Evolutionary conservation across 2,329 filamentous ascomycete species (phyloP).

Genomic region (Chrysoporthe cubensis): DNA sequence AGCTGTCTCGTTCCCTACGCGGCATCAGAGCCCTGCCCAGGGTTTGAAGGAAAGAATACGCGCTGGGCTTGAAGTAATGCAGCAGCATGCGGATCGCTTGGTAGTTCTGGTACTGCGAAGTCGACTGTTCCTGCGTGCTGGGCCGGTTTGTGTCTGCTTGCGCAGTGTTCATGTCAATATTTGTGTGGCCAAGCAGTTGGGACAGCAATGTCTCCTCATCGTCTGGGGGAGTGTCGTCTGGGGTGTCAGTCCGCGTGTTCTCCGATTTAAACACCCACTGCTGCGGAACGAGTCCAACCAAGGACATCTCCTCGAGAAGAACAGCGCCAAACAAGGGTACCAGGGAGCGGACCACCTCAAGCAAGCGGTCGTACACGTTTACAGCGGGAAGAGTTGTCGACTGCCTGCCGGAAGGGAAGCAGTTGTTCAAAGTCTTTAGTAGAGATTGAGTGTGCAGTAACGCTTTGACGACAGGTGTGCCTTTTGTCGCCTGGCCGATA

Average conservation of each 20-base stretch:
- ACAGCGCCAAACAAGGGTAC: conserved; percentile 79
- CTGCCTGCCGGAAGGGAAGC: conserved; percentile 72
- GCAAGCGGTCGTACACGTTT: conserved; percentile 85
- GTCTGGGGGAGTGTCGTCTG: conserved; percentile 19
- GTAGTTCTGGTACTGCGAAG: conserved; percentile 69
- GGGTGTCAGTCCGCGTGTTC: conserved; percentile 21
- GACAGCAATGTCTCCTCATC: conserved; percentile 20
- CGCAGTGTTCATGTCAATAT: conserved; percentile 4
- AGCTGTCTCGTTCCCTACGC: conserved; percentile 72
- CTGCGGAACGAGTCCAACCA: conserved; percentile 74
- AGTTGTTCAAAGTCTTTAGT: conserved; percentile 73
- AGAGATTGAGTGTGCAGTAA: conserved; percentile 78
- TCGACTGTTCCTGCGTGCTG: conserved; percentile 33
- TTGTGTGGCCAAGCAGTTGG: conserved; percentile 21
- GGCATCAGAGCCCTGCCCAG: conserved; percentile 81
- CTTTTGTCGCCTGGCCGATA: conserved; percentile 55
- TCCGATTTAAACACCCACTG: conserved; percentile 57
- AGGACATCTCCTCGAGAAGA: conserved; percentile 80
- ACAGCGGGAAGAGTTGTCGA: conserved; percentile 71
- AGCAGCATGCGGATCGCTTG: conserved; percentile 77
- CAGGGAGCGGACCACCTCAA: conserved; percentile 72
- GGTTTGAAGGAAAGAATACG: conserved; percentile 84
- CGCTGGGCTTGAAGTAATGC: conserved; percentile 75
- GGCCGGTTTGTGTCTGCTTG: conserved; percentile 20
- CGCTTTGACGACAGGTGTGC: conserved; percentile 79